Percentiles rank a stretch among this genome's conserved stretches.
Evolutionary conservation across 805 yeast species (phyloP).

Genomic region (Spathaspora arborariae): DNA sequence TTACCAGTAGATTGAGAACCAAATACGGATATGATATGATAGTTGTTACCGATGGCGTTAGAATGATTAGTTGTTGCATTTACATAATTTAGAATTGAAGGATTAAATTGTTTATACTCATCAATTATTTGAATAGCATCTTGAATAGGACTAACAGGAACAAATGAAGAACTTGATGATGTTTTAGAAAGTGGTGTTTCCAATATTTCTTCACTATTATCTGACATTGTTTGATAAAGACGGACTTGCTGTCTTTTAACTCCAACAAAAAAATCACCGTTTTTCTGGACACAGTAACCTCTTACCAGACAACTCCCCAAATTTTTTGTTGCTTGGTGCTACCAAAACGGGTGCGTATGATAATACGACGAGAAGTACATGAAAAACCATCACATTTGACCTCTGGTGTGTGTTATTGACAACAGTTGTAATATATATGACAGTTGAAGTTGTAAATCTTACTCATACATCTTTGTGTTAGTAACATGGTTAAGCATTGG

Average conservation of each 20-base stretch:
- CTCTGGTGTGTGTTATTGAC: no score
- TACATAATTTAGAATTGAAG: conserved; percentile 30
- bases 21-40: conserved; percentile 91
- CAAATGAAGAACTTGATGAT: conserved; percentile 37
- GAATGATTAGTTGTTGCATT: conserved; percentile 29
- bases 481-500: no score
- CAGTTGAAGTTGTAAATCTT: no score
- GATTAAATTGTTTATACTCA: conserved; percentile 54
- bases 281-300: neutral
- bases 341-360: no score
- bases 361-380: no score
- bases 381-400: no score
- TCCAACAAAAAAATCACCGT: neutral
- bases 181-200: conserved; percentile 8
- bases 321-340: neutral
- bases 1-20: conserved; percentile 98
- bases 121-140: conserved; percentile 60
- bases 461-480: no score
- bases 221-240: neutral
- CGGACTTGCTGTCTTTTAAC: neutral
- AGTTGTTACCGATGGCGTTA: conserved; percentile 53
- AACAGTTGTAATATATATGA: no score
- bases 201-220: neutral
- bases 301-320: neutral
- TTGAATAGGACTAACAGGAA: conserved; percentile 29